Percentiles rank a stretch among this genome's conserved stretches.
phyloP scores from a whole-genome alignment of 2,329 filamentous ascomycete genomes.

The Aspergillus brasiliensis region DNA sequence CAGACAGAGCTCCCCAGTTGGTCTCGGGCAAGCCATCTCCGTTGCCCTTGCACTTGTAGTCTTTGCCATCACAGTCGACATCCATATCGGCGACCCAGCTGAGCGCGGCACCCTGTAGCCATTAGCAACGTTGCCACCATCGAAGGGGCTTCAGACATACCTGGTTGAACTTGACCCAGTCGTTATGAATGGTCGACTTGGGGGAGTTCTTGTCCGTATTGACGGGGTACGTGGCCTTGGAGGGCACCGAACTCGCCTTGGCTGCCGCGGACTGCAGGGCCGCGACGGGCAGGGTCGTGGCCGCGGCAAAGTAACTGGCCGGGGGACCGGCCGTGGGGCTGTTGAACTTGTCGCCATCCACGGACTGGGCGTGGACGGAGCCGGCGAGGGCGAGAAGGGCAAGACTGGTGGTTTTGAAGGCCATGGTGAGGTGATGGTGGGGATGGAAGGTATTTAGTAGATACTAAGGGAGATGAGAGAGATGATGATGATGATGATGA shows the following conservation, averaged over 20 bases:
- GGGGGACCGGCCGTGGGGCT: slow-evolving; percentile 26
- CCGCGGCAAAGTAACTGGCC: slow-evolving; percentile 29
- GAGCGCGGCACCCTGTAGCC: slow-evolving; percentile 29
- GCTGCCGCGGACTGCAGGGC: slow-evolving; percentile 28
- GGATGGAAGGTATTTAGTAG: no score
- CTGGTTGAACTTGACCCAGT: slow-evolving; percentile 29
- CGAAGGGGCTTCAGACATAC: slow-evolving; percentile 10
- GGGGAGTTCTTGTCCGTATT: slow-evolving; percentile 19
- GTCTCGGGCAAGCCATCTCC: slow-evolving; percentile 28
- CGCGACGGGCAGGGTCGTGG: slow-evolving; percentile 26
- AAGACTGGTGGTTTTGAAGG: neutral
- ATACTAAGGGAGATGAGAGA: neutral
- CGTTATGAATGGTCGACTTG: slow-evolving; percentile 30
- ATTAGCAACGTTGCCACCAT: neutral
- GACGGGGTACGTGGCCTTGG: slow-evolving; percentile 28
- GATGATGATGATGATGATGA: neutral
- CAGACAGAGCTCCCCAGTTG: slow-evolving; percentile 33
- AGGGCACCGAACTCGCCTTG: slow-evolving; percentile 25
- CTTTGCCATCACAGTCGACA: slow-evolving; percentile 35
- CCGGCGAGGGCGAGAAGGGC: neutral
- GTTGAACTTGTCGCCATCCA: slow-evolving; percentile 26
- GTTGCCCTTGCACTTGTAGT: slow-evolving; percentile 35
- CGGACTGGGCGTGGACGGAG: slow-evolving; percentile 13
- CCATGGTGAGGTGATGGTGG: neutral
- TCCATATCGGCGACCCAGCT: slow-evolving; percentile 37